Evolutionary conservation across 768 basidiomycete species (phyloP).

Genomic region (Suillus subluteus): DNA sequence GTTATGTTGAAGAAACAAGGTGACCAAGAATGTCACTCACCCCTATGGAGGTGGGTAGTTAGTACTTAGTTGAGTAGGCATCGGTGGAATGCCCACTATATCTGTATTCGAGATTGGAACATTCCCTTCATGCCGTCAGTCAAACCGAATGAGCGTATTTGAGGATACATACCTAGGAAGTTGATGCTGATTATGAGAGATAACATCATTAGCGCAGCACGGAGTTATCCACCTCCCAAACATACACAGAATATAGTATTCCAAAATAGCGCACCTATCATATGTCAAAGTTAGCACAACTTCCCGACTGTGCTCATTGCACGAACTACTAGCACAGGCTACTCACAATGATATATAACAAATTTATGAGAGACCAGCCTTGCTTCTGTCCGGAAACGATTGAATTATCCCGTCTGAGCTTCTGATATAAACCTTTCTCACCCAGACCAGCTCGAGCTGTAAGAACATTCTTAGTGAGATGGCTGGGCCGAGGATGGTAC

Average conservation of each 20-base stretch:
- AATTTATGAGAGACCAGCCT: background rate
- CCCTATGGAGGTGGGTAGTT: background rate
- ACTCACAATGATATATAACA: background rate
- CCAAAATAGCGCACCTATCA: background rate
- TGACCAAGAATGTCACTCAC: background rate
- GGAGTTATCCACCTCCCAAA: background rate
- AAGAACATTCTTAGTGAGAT: background rate
- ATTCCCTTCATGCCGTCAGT: background rate
- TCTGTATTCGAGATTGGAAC: background rate
- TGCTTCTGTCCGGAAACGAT: background rate
- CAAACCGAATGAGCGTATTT: background rate
- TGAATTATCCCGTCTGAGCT: background rate
- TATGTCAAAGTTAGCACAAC: background rate
- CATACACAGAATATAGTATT: background rate
- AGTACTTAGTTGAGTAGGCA: background rate
- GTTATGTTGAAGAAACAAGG: background rate
- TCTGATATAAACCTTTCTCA: background rate
- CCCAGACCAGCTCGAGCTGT: background rate
- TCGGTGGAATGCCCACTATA: background rate
- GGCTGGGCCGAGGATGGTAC: background rate
- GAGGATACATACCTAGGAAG: background rate
- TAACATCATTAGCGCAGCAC: background rate
- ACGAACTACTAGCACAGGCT: too few relatives aligned
- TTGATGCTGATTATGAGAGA: background rate
- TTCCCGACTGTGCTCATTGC: background rate